These are phyloP conservation scores for Quercus variabilis DNA, from an alignment of 306 rosid species.

Conservation along the genomic window DNA sequence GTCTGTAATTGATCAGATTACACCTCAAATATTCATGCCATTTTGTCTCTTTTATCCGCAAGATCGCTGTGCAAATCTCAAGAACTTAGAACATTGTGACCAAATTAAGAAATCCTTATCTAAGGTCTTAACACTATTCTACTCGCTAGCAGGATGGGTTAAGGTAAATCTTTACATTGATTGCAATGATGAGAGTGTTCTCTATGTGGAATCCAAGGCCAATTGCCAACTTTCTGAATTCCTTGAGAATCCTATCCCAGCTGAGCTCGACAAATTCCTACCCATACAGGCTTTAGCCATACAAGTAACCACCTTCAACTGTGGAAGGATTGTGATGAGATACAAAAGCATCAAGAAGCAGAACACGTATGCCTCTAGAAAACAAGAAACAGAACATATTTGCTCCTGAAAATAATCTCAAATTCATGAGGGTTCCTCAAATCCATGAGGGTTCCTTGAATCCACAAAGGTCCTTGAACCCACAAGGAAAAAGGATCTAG, in stretches of 20 bases:
- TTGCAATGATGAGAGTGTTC: slow-evolving; percentile 5
- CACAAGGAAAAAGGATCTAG: too few species aligned
- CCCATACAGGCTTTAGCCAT: slow-evolving; percentile 12
- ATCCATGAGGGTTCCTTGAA: too few species aligned
- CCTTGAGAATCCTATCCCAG: not conserved
- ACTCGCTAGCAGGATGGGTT: not conserved
- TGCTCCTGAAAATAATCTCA: too few species aligned
- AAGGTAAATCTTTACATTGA: not conserved
- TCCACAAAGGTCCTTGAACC: too few species aligned
- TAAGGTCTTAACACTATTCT: not conserved
- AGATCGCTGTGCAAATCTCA: not conserved
- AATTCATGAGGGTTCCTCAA: too few species aligned
- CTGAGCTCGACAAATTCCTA: slow-evolving; percentile 7
- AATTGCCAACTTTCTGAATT: not conserved
- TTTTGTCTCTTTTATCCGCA: slow-evolving; percentile 9
- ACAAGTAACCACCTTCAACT: slow-evolving; percentile 20
- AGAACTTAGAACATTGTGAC: too few species aligned
- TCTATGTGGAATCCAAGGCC: slow-evolving; percentile 2
- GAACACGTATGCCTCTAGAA: too few species aligned
- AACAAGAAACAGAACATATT: too few species aligned
- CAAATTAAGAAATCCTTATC: slow-evolving; percentile 11
- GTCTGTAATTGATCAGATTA: slow-evolving; percentile 22
- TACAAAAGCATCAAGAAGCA: too few species aligned
- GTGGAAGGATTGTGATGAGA: slow-evolving; percentile 14
- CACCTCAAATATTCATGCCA: slow-evolving; percentile 17